Base-by-base conservation (phyloP, 192 early-diverging fungal genomes). In the Podila clonocystis region DNA sequence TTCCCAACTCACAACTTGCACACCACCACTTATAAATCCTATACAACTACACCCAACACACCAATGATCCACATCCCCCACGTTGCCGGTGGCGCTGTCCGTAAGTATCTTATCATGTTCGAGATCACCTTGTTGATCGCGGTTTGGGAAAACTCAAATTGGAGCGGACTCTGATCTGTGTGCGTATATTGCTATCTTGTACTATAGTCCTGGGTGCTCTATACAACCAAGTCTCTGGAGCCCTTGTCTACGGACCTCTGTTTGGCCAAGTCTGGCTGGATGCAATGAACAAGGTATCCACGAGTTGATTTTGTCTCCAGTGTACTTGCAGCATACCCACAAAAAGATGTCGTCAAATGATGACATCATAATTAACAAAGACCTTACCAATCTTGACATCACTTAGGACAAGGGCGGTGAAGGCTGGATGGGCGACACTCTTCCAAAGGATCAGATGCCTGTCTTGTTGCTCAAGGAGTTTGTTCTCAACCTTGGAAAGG, bases 181-280 rank as follows among this genome's bases (percentile, higher is more conserved):
- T 3, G 0, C 20, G 24, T 1, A n/a, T 5, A 8, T 22, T 55
- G n/a, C 24, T 5, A 24, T 24, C n/a, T 55, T 52, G n/a, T 9
- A 59, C n/a, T 60, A 22, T 33, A 80, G 77, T 80, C 66, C 24
- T 80, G 24, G 77, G 77, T 41, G 71, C 64, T 36, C 38, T 80
- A 19, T 73, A 80, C 58, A 80, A 80, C 67, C 77, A 80, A 57
- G 4, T 68, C 11, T 20, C 77, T 58, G 77, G 77, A 0, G 71
- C 77, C 19, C 50, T 80, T 11, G 67, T 80, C 57, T 80, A 80
- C 26, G 77, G 77, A n/a, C 77, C 77, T n/a, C 62, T 80, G 30
- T 80, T 80, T 61, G 77, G 77, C 17, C 45, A 80, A 22, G 70
- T 80, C 38, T 80, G 77, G 77, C 31, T 72, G 26, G 50, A 80